phyloP scores from a whole-genome alignment of 305 asterid genomes.

The Ilex paraguariensis region DNA sequence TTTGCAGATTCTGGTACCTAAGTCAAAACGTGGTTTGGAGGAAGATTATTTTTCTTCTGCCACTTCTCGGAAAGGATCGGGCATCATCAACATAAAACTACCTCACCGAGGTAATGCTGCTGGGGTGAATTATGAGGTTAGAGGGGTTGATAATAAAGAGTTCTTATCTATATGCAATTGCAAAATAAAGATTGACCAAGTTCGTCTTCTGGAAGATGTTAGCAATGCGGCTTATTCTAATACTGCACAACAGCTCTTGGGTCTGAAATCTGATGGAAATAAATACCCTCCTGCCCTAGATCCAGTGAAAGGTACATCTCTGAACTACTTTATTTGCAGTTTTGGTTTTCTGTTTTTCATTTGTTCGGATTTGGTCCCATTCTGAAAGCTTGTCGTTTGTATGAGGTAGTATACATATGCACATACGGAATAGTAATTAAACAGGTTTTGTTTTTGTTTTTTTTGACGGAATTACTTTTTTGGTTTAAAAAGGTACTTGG shows the following conservation, averaged over 20 bases:
- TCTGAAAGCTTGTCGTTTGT: no score
- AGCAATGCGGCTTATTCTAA: slow-evolving; percentile 80
- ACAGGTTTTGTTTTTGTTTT: no score
- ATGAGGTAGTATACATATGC: no score
- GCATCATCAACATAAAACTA: slow-evolving; percentile 61
- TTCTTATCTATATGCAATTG: slow-evolving; percentile 69
- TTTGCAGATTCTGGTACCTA: slow-evolving; percentile 77
- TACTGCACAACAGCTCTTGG: slow-evolving; percentile 67
- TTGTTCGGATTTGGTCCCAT: not conserved
- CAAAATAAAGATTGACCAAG: slow-evolving; percentile 78
- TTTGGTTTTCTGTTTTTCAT: not conserved
- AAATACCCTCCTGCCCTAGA: slow-evolving; percentile 89
- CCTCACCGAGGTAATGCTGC: slow-evolving; percentile 84
- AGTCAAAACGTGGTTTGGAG: slow-evolving; percentile 86
- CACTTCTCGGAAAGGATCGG: slow-evolving; percentile 81
- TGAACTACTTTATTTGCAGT: slow-evolving; percentile 1
- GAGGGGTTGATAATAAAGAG: slow-evolving; percentile 61
- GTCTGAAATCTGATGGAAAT: slow-evolving; percentile 71
- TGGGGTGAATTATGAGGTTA: slow-evolving; percentile 83
- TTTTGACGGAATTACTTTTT: no score
- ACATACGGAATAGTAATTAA: no score
- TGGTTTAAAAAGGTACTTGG: no score
- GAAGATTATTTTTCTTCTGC: slow-evolving; percentile 72
- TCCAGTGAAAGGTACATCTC: slow-evolving; percentile 73
- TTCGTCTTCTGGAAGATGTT: slow-evolving; percentile 88